Conservation (phyloP, 352 stramenopile genomes). For the Phytopythium chamaehyphon region DNA sequence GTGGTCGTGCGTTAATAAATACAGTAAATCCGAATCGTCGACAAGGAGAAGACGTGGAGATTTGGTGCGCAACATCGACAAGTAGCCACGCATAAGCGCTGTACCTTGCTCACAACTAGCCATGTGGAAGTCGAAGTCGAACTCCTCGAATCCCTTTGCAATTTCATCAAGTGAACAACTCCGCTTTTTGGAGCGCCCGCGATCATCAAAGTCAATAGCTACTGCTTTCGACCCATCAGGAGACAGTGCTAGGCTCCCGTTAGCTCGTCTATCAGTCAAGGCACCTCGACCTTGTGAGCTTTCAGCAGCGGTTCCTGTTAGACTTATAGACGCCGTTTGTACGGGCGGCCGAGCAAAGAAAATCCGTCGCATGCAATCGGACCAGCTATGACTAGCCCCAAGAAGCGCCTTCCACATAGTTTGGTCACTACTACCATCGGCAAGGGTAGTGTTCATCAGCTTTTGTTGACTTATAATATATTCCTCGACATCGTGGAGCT, state of each 20-base stretch:
- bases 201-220: background rate
- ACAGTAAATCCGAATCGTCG: conserved; percentile 32
- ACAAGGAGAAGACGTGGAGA: conserved; percentile 38
- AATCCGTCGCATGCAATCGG: conserved; percentile 34
- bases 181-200: conserved; percentile 12
- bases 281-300: background rate
- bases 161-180: conserved; percentile 36
- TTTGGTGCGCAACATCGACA: conserved; percentile 28
- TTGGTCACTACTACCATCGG: conserved; percentile 3
- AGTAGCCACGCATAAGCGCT: conserved; percentile 35
- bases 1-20: conserved; percentile 34
- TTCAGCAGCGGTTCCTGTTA: background rate
- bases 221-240: background rate
- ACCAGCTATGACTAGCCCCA: conserved; percentile 29
- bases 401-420: conserved; percentile 31
- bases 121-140: conserved; percentile 45
- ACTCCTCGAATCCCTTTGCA: conserved; percentile 39
- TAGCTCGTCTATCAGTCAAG: background rate
- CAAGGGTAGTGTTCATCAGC: background rate
- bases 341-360: conserved; percentile 26
- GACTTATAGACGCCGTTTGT: background rate
- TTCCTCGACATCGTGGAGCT: conserved; percentile 59
- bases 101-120: conserved; percentile 32
- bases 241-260: background rate
- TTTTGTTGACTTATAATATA: conserved; percentile 24